Conservation (phyloP, 495 filamentous ascomycete species). For the Penicillium ucsense region DNA sequence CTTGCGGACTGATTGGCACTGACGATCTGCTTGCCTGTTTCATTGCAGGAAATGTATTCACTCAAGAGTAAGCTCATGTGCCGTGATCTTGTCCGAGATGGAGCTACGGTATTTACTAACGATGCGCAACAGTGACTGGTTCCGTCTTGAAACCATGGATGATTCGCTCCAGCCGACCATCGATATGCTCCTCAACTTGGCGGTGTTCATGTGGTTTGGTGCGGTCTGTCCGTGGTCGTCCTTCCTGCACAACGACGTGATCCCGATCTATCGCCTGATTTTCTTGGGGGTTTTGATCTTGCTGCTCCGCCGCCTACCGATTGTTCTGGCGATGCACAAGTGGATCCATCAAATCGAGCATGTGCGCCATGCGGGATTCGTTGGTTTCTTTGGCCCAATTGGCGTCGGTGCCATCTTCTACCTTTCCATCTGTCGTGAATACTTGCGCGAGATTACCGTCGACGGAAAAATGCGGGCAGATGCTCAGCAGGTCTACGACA, state of each 20-base stretch:
- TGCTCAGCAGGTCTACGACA: slow-evolving; percentile 51
- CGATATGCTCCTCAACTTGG: slow-evolving; percentile 76
- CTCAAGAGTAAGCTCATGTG: slow-evolving; percentile 51
- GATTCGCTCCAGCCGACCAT: slow-evolving; percentile 87
- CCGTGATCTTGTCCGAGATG: too few species aligned
- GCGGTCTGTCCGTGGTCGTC: slow-evolving; percentile 74
- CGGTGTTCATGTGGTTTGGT: slow-evolving; percentile 88
- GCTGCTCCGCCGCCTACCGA: slow-evolving; percentile 67
- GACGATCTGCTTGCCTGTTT: slow-evolving; percentile 93
- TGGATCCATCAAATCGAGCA: slow-evolving; percentile 74
- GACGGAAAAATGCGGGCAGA: slow-evolving; percentile 56
- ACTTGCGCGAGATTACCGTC: slow-evolving; percentile 42
- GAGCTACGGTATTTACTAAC: too few species aligned
- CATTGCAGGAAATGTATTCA: slow-evolving; percentile 85
- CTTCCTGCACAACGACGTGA: slow-evolving; percentile 58
- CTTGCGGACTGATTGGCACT: slow-evolving; percentile 80
- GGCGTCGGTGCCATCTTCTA: slow-evolving; percentile 93
- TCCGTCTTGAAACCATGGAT: slow-evolving; percentile 76
- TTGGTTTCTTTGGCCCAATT: slow-evolving; percentile 91
- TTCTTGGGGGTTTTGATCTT: slow-evolving; percentile 72
- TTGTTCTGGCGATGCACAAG: slow-evolving; percentile 63
- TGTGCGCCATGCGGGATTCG: slow-evolving; percentile 63
- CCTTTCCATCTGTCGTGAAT: slow-evolving; percentile 68
- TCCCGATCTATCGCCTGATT: slow-evolving; percentile 71
- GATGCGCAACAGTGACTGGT: slow-evolving; percentile 57